Base-by-base conservation (phyloP, 2,329 filamentous ascomycete genomes). In the Cordyceps cateniannulata region DNA sequence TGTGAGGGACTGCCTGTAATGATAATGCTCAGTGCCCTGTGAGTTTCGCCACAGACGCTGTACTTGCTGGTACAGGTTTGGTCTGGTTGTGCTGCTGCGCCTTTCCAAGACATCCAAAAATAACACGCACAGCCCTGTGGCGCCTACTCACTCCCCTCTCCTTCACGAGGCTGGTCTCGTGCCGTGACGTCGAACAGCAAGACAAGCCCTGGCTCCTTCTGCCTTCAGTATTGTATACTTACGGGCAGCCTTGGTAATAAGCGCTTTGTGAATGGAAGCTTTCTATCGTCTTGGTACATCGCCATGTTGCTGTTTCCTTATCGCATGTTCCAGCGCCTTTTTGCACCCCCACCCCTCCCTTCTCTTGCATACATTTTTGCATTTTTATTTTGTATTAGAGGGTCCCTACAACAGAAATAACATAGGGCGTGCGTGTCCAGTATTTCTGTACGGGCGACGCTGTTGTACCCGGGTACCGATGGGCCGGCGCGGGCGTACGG, bases 381-480 rank as follows among this genome's bases (percentile, higher is more conserved):
- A 12, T 35, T 35, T 35, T 35, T 40, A 3, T 40, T 40, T 16
- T 42, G 14, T 18, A n/a, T 42, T n/a, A 35, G 18, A 42, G 38
- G 14, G 18, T 42, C 38, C 18, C 4, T 40, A 40, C 2, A 32
- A 32, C 5, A 32, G 9, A 32, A 7, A 32, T n/a, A 32, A 10
- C 5, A 32, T 32, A 42, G 18, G 38, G 38, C 38, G 38, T 18
- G 18, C 7, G 32, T 22, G 29, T 32, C 18, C 49, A 35, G 18
- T 47, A 2, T 42, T 27, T 59, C 29, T 55, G 18, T 60, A 60
- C 59, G 27, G 40, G 18, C 29, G 49, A 22, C 18, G 16, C 20
- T 32, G 25, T 47, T 53, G 59, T 60, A 60, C 51, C 59, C 44
- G 42, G 50, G 59, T 60, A 60, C 59, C 59, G 51, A 60, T 60